These are phyloP conservation scores for Nigrograna mackinnonii DNA, from an alignment of 2,329 filamentous ascomycete genomes.

Conservation along the genomic window DNA sequence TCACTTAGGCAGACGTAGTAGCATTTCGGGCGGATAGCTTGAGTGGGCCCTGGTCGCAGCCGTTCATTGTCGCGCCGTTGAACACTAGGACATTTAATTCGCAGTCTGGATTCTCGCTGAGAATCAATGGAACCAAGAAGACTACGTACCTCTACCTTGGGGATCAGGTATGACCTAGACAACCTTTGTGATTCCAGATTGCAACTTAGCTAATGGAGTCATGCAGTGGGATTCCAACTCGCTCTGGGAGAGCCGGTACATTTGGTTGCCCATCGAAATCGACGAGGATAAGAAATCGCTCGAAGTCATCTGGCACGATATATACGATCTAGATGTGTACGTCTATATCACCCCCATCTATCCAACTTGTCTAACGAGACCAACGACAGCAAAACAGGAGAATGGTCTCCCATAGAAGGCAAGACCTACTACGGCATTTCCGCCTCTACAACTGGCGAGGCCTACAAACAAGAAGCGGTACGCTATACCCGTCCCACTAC, in stretches of 20 bases:
- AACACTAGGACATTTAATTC: slow-evolving; percentile 59
- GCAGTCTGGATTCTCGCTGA: slow-evolving; percentile 55
- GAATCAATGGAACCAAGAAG: slow-evolving; percentile 52
- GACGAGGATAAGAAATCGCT: slow-evolving; percentile 57
- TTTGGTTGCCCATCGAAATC: slow-evolving; percentile 59
- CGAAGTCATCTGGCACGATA: slow-evolving; percentile 56
- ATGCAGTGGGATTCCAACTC: slow-evolving; percentile 57
- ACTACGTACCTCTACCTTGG: slow-evolving; percentile 58
- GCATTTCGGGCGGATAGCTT: slow-evolving; percentile 58
- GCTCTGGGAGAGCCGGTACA: slow-evolving; percentile 61
- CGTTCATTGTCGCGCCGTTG: slow-evolving; percentile 55
- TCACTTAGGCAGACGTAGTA: slow-evolving; percentile 50
- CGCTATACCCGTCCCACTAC: too few relatives aligned
- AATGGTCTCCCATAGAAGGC: slow-evolving; percentile 52
- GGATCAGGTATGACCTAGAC: slow-evolving; percentile 41
- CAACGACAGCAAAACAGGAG: slow-evolving; percentile 46
- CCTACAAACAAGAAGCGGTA: slow-evolving; percentile 58
- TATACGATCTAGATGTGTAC: slow-evolving; percentile 59
- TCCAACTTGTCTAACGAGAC: slow-evolving; percentile 2
- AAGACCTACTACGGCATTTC: slow-evolving; percentile 52
- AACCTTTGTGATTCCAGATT: slow-evolving; percentile 1
- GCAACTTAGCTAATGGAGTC: background rate
- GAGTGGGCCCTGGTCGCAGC: slow-evolving; percentile 58
- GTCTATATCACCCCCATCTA: background rate
- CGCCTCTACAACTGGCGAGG: slow-evolving; percentile 50